Base-by-base conservation (phyloP, 2,329 filamentous ascomycete genomes). In the Epichloe gansuensis region DNA sequence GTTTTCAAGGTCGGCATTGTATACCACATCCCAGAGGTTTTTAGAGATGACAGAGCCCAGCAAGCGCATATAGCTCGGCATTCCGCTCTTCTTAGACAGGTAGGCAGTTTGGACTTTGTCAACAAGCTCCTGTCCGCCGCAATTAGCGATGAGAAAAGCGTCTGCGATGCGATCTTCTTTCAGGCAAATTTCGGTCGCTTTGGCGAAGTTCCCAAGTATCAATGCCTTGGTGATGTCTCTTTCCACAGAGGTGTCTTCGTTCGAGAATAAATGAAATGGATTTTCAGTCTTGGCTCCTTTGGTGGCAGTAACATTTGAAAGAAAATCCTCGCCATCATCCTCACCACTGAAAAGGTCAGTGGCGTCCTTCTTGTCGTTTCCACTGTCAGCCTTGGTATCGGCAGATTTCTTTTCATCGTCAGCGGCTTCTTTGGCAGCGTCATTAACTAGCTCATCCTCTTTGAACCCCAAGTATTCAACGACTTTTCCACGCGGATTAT, bases 121-220 rank as follows among this genome's bases (percentile, higher is more conserved):
- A 44, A 97, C 85, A 55, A 95, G 86, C 59, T 90, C 86, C 66
- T 95, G 89, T 48, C 91, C 93, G 54, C 93, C 91, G 62, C 91
- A 97, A 62, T 97, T 95, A 46, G 94, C 93, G 65, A 98, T 91
- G 74, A 98, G 89, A 70, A 98, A 95, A 41, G 93, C 93, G 71
- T 98, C 93, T 0, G 93, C 93, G 66, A 97, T 83, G 51, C 91
- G 83, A 58, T 94, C 83, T 67, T 96, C 89, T 62, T 88, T 83
- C 15, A 98, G 72, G 61, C 90, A 95, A 50, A 95, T 81, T 53
- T 94, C 87, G 54, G 95, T 84, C 17, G 93, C 93, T 65, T 86
- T 86, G 53, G 91, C 83, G 62, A 98, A 98, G 58, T 94, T 81
- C 7, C 93, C 93, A 9, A 97, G 76, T 73, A 97, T 86, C 54